Evolutionary conservation across 108 stramenopile species (phyloP).

Genomic region (Skeletonema tropicum): DNA sequence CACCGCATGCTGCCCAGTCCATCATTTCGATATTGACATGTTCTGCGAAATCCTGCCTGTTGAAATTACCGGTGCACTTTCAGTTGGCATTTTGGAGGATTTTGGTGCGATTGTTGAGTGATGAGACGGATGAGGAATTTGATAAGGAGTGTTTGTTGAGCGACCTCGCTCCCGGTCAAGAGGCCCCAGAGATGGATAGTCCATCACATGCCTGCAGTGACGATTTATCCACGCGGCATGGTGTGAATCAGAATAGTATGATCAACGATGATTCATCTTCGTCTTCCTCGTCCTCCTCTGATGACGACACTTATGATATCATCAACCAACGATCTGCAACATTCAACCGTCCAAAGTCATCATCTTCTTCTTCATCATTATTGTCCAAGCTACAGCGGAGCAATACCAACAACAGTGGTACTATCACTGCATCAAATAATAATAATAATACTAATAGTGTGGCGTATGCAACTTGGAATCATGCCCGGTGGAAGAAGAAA

Average conservation of each 20-base stretch:
- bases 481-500: conserved; percentile 33
- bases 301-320: neutral
- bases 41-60: conserved; percentile 20
- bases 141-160: conserved; percentile 56
- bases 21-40: conserved; percentile 25
- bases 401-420: neutral
- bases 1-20: conserved; percentile 12
- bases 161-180: no score
- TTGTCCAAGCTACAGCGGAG: neutral
- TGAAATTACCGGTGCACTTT: conserved; percentile 57
- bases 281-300: neutral
- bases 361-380: neutral
- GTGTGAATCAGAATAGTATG: neutral
- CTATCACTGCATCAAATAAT: no score
- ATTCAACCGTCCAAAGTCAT: neutral
- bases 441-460: no score
- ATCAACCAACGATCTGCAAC: neutral
- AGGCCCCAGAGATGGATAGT: neutral
- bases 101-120: conserved; percentile 61
- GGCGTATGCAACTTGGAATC: conserved; percentile 24
- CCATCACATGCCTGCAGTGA: neutral
- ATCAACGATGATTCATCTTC: neutral
- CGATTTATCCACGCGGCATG: neutral
- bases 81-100: conserved; percentile 64
- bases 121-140: conserved; percentile 63